Conservation (phyloP, 2,329 filamentous ascomycete species). For the Didymellaceae sp. region DNA sequence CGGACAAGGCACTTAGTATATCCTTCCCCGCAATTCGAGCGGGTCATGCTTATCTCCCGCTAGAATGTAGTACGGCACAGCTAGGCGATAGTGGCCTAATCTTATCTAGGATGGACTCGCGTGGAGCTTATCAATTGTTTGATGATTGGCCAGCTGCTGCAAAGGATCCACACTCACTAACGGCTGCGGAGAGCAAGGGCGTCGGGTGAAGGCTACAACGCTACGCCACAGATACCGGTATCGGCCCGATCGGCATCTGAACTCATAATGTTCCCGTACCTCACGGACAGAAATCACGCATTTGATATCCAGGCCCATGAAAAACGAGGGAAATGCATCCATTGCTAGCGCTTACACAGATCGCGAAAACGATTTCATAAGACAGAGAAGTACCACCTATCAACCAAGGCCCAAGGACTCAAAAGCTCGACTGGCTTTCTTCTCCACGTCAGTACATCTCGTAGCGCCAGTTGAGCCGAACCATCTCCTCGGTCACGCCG, state of each 20-base stretch:
- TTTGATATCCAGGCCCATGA: no score
- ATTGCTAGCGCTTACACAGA: no score
- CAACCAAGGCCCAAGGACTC: no score
- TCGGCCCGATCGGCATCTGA: conserved; percentile 12
- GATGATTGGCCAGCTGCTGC: conserved; percentile 1
- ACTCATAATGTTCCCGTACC: neutral
- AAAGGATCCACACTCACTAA: no score
- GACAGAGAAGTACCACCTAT: no score
- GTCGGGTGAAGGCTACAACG: no score
- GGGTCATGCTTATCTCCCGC: conserved; percentile 14
- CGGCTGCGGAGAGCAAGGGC: no score
- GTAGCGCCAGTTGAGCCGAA: conserved; percentile 29
- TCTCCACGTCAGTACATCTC: conserved; percentile 33
- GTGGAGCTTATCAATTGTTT: conserved; percentile 1
- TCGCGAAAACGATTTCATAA: no score
- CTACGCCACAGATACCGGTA: no score
- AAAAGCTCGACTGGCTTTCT: no score
- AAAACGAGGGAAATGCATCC: no score
- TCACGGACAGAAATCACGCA: no score
- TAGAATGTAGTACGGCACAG: neutral
- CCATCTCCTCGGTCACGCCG: conserved; percentile 32
- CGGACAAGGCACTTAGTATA: neutral
- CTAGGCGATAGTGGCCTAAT: conserved; percentile 3
- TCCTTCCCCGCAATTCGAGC: conserved; percentile 11
- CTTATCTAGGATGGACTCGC: neutral